phyloP scores from a whole-genome alignment of 352 stramenopile species.

The Pythium apleroticum region DNA sequence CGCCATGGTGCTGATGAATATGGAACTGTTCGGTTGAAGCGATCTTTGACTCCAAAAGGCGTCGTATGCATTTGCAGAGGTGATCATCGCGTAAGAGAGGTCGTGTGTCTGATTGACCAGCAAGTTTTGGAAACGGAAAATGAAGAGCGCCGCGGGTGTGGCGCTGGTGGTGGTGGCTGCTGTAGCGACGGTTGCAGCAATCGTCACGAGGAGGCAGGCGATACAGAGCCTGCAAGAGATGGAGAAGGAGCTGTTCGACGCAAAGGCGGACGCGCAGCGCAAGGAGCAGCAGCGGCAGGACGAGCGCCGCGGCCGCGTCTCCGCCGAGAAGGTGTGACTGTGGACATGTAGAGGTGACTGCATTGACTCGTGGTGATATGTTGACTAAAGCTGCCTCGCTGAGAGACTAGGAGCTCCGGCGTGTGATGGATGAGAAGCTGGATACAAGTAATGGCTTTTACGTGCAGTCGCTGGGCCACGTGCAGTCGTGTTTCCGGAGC shows the following conservation, averaged over 20 bases:
- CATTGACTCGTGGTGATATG: no score
- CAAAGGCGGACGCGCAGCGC: slow-evolving; percentile 30
- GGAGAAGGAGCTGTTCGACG: slow-evolving; percentile 25
- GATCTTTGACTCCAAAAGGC: slow-evolving; percentile 8
- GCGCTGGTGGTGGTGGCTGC: not conserved
- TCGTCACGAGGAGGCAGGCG: not conserved
- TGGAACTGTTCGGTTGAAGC: not conserved
- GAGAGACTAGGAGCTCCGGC: slow-evolving; percentile 50
- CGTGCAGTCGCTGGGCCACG: slow-evolving; percentile 72
- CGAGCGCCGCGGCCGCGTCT: slow-evolving; percentile 61
- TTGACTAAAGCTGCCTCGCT: no score
- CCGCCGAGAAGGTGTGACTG: slow-evolving; percentile 66
- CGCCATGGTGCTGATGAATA: slow-evolving; percentile 32
- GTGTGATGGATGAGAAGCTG: slow-evolving; percentile 73
- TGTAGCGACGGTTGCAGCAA: not conserved
- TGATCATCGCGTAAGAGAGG: not conserved
- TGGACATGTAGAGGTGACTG: no score
- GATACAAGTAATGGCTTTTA: slow-evolving; percentile 74
- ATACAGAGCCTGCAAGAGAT: not conserved
- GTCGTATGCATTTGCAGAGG: not conserved
- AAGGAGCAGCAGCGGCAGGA: slow-evolving; percentile 57
- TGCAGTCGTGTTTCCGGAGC: slow-evolving; percentile 78
- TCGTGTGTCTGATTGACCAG: not conserved
- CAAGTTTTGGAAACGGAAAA: not conserved
- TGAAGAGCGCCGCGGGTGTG: slow-evolving; percentile 9